Base-by-base conservation (phyloP, 805 yeast genomes). In the Yarrowia sp. region DNA sequence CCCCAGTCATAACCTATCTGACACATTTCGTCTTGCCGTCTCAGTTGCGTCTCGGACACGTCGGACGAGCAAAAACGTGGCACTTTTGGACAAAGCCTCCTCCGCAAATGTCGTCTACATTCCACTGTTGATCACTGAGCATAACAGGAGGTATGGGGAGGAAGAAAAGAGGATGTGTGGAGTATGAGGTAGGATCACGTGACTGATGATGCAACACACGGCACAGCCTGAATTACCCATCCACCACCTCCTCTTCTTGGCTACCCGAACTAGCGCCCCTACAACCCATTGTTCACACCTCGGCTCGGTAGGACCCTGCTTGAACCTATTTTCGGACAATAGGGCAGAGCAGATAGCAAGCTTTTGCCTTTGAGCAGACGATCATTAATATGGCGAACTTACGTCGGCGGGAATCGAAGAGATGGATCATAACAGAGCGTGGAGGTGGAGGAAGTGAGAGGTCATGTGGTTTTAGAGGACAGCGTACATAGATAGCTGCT, bases 271-370 rank as follows among this genome's bases (percentile, higher is more conserved):
- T 26, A 26, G 32, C 7, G 32, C 7, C 32, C 7, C 32, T 26
- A 26, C 32, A 5, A 26, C 32, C 32, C 32, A 26, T 26, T 26
- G 32, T 26, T 26, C 35, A 9, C 46, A 14, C 63, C 63, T 56
- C 63, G 63, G 63, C 63, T 56, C 63, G 48, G 63, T 22, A 41
- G 48, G 63, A 56, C 63, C 63, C 63, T 56, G 63, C 63, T 9
- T 56, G 63, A 56, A 56, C 63, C 63, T 55, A 55, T 42, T 56
- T 41, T 42, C 38, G 26, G 38, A 56, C 48, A 41, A 56, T 56
- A 53, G 56, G 15, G 45, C 59, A 16, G 43, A 53, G 46, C 16
- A 9, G 46, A 10, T 41, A 36, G 40, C 48, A 41, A 56, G 63
- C 22, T 56, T 52, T 55, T 38, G 35, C 45, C 45, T 38, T 16